These are phyloP conservation scores for Salicornia ramosissima DNA, from an alignment of 148 eudicot species.

Conservation along the genomic window DNA sequence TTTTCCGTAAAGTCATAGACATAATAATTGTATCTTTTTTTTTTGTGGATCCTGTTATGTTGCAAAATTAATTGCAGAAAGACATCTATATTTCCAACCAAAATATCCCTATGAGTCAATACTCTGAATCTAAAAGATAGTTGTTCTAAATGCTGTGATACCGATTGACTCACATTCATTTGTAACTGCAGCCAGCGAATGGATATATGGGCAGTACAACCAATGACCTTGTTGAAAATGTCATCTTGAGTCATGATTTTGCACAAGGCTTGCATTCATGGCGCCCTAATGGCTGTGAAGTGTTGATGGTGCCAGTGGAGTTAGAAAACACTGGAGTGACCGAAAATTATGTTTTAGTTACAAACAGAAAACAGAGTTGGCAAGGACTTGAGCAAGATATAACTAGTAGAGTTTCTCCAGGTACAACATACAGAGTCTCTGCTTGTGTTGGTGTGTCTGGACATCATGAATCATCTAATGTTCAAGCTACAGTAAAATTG, in stretches of 20 bases:
- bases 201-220: constrained; percentile 25
- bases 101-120: too few relatives aligned
- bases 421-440: constrained; percentile 48
- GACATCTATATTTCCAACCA: too few relatives aligned
- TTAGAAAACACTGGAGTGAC: constrained; percentile 23
- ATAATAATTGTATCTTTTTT: too few relatives aligned
- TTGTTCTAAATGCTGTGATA: too few relatives aligned
- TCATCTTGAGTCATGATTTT: constrained; percentile 74
- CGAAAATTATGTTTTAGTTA: constrained; percentile 48
- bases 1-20: too few relatives aligned
- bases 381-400: constrained; percentile 86
- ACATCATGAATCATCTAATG: constrained; percentile 36
- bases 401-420: constrained; percentile 48
- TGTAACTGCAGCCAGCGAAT: constrained; percentile 35
- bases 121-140: too few relatives aligned
- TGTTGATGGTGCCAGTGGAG: constrained; percentile 42
- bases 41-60: too few relatives aligned
- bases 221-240: constrained; percentile 31
- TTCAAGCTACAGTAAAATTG: constrained; percentile 57
- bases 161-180: neutral
- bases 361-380: constrained; percentile 62
- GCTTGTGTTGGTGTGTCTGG: constrained; percentile 67
- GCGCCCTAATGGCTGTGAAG: constrained; percentile 70
- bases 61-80: too few relatives aligned
- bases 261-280: constrained; percentile 66